phyloP scores from a whole-genome alignment of 2,329 filamentous ascomycete genomes.

The Neonectria sp. region DNA sequence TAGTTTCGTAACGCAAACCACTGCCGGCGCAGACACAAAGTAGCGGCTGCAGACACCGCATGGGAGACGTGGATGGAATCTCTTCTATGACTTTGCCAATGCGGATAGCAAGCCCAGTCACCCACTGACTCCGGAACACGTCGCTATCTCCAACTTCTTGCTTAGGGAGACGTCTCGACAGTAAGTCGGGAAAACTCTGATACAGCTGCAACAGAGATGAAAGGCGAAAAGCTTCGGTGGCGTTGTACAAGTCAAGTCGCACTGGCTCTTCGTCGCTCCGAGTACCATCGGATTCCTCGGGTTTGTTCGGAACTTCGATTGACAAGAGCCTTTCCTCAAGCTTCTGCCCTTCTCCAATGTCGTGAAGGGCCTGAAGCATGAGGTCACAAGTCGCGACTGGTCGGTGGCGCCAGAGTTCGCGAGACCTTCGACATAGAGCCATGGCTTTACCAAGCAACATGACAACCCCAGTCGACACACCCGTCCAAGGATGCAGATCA shows the following conservation, averaged over 20 bases:
- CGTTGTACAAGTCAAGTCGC: conserved; percentile 50
- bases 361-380: conserved; percentile 41
- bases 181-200: conserved; percentile 55
- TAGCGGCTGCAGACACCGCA: conserved; percentile 53
- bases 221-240: conserved; percentile 56
- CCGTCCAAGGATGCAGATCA: conserved; percentile 40
- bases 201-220: conserved; percentile 57
- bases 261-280: conserved; percentile 47
- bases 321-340: conserved; percentile 38
- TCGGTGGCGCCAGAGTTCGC: conserved; percentile 38
- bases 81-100: conserved; percentile 49
- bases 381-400: conserved; percentile 36
- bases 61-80: conserved; percentile 52
- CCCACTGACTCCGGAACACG: conserved; percentile 44
- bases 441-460: conserved; percentile 40
- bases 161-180: conserved; percentile 47
- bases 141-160: conserved; percentile 9
- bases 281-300: conserved; percentile 40
- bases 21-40: conserved; percentile 54
- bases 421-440: conserved; percentile 39
- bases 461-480: conserved; percentile 38
- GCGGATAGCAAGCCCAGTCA: conserved; percentile 49
- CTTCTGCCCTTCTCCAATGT: conserved; percentile 38
- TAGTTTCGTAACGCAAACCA: conserved; percentile 44
- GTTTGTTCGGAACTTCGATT: conserved; percentile 31